Evolutionary conservation across 2,329 filamentous ascomycete species (phyloP).

Genomic region (Phaeosphaeria sp.): DNA sequence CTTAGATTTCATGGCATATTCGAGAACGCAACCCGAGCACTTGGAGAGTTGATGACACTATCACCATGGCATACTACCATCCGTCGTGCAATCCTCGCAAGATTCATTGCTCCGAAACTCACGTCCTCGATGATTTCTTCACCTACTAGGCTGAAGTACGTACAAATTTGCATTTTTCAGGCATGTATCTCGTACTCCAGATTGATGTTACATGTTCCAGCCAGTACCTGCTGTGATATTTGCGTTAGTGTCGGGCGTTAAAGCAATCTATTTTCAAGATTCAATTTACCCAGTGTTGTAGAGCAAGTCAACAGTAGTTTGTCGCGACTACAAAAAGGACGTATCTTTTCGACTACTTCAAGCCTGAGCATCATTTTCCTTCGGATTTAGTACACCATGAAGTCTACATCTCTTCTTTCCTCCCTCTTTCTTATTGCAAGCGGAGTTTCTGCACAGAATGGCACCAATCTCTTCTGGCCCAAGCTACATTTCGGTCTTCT

Average conservation of each 20-base stretch:
- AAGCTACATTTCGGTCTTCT: conserved; percentile 5
- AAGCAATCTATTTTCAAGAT: not conserved
- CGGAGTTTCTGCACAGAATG: not conserved
- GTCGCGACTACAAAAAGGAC: not conserved
- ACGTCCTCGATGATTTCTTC: not conserved
- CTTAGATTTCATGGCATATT: too few relatives aligned
- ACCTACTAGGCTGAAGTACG: not conserved
- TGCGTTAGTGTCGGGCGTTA: not conserved
- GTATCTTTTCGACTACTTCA: not conserved
- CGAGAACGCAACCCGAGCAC: too few relatives aligned
- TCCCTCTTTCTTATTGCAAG: not conserved
- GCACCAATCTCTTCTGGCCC: not conserved
- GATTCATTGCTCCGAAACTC: not conserved
- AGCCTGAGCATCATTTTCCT: not conserved
- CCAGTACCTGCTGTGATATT: not conserved
- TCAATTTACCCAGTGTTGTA: not conserved
- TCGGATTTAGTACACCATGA: not conserved
- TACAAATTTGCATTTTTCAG: not conserved
- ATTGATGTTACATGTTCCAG: not conserved
- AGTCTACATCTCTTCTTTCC: not conserved
- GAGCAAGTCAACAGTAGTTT: not conserved
- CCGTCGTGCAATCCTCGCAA: not conserved
- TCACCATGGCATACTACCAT: too few relatives aligned
- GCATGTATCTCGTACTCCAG: not conserved
- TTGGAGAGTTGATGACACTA: too few relatives aligned